Conservation (phyloP, 768 basidiomycete genomes). For the Termitomyces sp. region DNA sequence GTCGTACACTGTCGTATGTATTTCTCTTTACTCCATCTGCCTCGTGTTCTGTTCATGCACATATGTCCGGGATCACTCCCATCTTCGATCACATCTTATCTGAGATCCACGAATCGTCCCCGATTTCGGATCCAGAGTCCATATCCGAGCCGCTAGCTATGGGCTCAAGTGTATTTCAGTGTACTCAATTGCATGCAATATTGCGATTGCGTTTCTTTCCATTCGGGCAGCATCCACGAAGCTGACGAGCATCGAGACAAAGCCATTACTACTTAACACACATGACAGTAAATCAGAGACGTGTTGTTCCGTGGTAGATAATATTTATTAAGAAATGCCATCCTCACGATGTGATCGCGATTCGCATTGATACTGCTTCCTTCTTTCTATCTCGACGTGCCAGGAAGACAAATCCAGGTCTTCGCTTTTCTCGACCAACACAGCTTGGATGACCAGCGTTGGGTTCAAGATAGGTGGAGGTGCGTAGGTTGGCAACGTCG, state of each 20-base stretch:
- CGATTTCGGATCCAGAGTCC: conserved; percentile 23
- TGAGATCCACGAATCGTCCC: conserved; percentile 20
- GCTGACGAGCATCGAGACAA: background rate
- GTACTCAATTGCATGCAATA: background rate
- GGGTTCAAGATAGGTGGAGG: conserved; percentile 38
- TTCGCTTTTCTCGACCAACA: conserved; percentile 42
- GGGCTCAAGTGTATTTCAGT: background rate
- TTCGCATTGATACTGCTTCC: background rate
- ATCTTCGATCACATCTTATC: conserved; percentile 25
- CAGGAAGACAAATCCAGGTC: conserved; percentile 49
- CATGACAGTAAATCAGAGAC: background rate
- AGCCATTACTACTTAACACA: background rate
- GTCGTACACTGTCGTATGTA: no score
- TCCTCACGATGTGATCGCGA: background rate
- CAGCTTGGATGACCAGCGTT: conserved; percentile 48
- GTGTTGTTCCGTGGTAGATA: background rate
- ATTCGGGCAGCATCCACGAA: background rate
- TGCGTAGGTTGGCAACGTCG: conserved; percentile 37
- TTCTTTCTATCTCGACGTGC: conserved; percentile 30
- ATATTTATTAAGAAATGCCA: background rate
- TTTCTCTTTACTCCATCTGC: background rate
- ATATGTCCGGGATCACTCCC: conserved; percentile 6
- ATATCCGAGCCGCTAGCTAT: conserved; percentile 8
- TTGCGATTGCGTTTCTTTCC: no score
- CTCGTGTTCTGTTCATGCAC: conserved; percentile 6